A percentile compares a stretch with the other conserved stretches of the same genome.
Conservation (phyloP, 495 filamentous ascomycete species). For the Chaetomium fimeti region DNA sequence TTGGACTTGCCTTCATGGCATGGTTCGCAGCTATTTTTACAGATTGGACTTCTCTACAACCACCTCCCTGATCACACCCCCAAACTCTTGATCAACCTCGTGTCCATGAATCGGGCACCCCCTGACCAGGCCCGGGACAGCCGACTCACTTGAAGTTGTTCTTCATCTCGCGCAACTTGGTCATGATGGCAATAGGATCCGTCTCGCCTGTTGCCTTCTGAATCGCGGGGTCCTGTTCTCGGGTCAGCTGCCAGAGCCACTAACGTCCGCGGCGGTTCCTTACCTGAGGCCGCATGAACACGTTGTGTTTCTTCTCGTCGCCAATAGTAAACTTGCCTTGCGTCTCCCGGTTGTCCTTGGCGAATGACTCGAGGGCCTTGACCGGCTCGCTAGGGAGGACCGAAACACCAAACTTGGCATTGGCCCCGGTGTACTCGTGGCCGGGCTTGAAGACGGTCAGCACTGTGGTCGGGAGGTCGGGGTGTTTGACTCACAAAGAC, state of each 20-base stretch:
- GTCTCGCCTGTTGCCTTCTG: conserved; percentile 81
- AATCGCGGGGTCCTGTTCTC: conserved; percentile 69
- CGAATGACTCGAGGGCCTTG: conserved; percentile 72
- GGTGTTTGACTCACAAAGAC: conserved; percentile 67
- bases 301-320: conserved; percentile 97
- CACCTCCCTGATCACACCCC: conserved; percentile 9
- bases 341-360: conserved; percentile 76
- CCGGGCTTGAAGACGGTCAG: conserved; percentile 59
- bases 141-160: conserved; percentile 68
- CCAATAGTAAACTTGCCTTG: conserved; percentile 97
- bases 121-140: conserved; percentile 3
- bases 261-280: conserved; percentile 26
- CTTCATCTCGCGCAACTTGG: conserved; percentile 86
- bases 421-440: conserved; percentile 96
- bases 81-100: conserved; percentile 12
- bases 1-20: background rate
- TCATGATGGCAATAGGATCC: conserved; percentile 84
- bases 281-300: conserved; percentile 90
- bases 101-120: background rate
- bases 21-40: background rate
- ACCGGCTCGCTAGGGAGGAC: conserved; percentile 73
- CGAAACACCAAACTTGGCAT: conserved; percentile 79
- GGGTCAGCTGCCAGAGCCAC: conserved; percentile 25
- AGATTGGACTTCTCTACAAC: conserved; percentile 11
- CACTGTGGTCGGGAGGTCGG: background rate